These are phyloP conservation scores for Phyllostachys edulis DNA, from an alignment of 176 grass and related monocot genomes.

Conservation along the genomic window DNA sequence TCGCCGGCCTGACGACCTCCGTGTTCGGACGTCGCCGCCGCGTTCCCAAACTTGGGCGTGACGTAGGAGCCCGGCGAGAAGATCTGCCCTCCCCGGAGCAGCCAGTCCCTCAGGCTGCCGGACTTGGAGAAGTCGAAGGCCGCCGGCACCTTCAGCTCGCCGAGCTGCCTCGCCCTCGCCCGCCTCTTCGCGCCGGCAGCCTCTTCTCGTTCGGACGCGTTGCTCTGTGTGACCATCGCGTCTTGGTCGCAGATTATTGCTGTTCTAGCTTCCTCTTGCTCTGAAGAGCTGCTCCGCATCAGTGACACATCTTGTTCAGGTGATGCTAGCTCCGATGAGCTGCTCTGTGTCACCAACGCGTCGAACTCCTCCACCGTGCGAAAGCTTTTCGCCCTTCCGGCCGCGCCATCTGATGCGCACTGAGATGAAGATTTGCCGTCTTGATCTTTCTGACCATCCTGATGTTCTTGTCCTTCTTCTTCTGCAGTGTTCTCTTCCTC, in stretches of 20 bases:
- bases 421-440: background rate
- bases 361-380: slow-evolving; percentile 70
- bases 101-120: slow-evolving; percentile 77
- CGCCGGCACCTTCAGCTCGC: slow-evolving; percentile 45
- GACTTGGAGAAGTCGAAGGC: slow-evolving; percentile 72
- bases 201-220: background rate
- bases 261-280: background rate
- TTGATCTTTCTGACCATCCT: background rate
- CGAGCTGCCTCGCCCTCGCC: slow-evolving; percentile 53
- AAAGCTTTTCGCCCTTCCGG: slow-evolving; percentile 42
- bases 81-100: slow-evolving; percentile 55
- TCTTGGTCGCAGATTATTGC: background rate
- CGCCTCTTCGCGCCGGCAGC: slow-evolving; percentile 38
- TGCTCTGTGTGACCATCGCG: background rate
- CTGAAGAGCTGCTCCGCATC: background rate
- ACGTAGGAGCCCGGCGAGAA: slow-evolving; percentile 73
- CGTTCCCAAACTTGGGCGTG: slow-evolving; percentile 65
- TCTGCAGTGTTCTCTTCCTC: slow-evolving; percentile 45
- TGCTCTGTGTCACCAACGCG: background rate
- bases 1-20: background rate
- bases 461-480: slow-evolving; percentile 7
- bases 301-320: slow-evolving; percentile 5
- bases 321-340: background rate
- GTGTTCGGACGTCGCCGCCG: background rate
- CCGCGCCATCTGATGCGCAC: background rate